phyloP scores from a whole-genome alignment of 2,329 filamentous ascomycete genomes.

The Pseudodiploospora longispora region DNA sequence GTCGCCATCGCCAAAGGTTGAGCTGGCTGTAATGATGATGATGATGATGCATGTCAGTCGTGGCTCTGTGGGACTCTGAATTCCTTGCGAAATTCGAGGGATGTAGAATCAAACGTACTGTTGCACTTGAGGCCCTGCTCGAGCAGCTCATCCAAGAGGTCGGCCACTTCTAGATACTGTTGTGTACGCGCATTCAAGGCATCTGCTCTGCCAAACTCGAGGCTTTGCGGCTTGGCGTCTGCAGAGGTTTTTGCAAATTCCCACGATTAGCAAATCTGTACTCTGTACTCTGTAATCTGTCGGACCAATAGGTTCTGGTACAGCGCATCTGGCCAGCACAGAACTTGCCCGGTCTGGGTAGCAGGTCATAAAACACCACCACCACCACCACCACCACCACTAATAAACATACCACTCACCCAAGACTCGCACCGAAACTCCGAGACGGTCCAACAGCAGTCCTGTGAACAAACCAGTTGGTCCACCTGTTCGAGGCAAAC shows the following conservation, averaged over 20 bases:
- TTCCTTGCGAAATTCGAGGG: not conserved
- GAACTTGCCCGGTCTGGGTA: too few species aligned
- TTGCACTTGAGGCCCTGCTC: constrained; percentile 39
- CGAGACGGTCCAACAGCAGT: constrained; percentile 32
- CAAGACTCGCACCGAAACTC: constrained; percentile 31
- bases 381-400: not conserved
- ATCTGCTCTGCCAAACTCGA: constrained; percentile 37
- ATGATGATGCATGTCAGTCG: not conserved
- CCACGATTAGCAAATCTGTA: not conserved
- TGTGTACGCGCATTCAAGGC: constrained; percentile 41
- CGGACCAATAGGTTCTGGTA: not conserved
- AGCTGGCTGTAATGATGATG: constrained; percentile 29
- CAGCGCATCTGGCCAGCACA: not conserved
- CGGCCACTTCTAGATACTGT: constrained; percentile 37
- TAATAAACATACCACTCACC: constrained; percentile 16
- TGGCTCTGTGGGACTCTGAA: not conserved
- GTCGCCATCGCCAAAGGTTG: constrained; percentile 36
- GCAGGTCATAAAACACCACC: too few species aligned
- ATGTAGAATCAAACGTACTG: constrained; percentile 25
- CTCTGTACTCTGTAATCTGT: not conserved
- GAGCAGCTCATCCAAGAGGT: constrained; percentile 33
- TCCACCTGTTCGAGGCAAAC: constrained; percentile 23
- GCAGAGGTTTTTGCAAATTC: too few species aligned
- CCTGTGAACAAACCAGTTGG: constrained; percentile 37
- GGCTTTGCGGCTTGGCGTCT: constrained; percentile 31